Evolutionary conservation across 2,329 filamentous ascomycete genomes (phyloP).

Genomic region (Chrysosporium keratinophilum): DNA sequence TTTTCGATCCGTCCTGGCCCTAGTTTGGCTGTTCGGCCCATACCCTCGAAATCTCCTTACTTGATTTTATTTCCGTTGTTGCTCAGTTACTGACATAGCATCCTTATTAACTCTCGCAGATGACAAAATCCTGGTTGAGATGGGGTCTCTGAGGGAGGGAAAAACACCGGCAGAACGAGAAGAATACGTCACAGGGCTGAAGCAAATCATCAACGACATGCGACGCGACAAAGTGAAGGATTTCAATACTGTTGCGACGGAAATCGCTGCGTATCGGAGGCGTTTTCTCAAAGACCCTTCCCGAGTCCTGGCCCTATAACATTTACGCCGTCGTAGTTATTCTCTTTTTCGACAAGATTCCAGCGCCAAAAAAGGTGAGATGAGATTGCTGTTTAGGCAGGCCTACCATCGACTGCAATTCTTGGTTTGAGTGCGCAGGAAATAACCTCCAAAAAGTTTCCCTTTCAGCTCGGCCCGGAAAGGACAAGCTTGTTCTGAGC

Average conservation of each 20-base stretch:
- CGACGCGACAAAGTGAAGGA: slow-evolving; percentile 42
- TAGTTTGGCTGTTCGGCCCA: neutral
- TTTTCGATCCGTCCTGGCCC: neutral
- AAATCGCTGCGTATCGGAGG: slow-evolving; percentile 43
- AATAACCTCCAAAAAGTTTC: too few species aligned
- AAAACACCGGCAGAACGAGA: slow-evolving; percentile 37
- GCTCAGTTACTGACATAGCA: slow-evolving; percentile 30
- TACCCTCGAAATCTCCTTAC: neutral
- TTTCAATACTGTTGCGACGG: slow-evolving; percentile 39
- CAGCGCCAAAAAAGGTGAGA: slow-evolving; percentile 2
- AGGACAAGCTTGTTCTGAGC: too few species aligned
- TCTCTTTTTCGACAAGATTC: neutral
- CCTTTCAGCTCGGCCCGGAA: too few species aligned
- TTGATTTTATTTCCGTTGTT: slow-evolving; percentile 1
- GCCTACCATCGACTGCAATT: neutral
- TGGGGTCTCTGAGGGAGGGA: slow-evolving; percentile 40
- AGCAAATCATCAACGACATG: slow-evolving; percentile 41
- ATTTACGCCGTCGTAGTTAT: neutral
- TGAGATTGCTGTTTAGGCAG: neutral
- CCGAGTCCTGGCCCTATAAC: slow-evolving; percentile 37
- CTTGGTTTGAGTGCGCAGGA: neutral
- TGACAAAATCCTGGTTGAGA: slow-evolving; percentile 42
- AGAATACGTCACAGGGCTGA: slow-evolving; percentile 37
- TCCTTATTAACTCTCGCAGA: slow-evolving; percentile 34
- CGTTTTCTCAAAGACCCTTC: slow-evolving; percentile 40